A percentile compares a stretch with the other conserved stretches of the same genome.
These are phyloP conservation scores for Torrubiella hemipterigena DNA, from an alignment of 2,329 filamentous ascomycete species.

Conservation along the genomic window DNA sequence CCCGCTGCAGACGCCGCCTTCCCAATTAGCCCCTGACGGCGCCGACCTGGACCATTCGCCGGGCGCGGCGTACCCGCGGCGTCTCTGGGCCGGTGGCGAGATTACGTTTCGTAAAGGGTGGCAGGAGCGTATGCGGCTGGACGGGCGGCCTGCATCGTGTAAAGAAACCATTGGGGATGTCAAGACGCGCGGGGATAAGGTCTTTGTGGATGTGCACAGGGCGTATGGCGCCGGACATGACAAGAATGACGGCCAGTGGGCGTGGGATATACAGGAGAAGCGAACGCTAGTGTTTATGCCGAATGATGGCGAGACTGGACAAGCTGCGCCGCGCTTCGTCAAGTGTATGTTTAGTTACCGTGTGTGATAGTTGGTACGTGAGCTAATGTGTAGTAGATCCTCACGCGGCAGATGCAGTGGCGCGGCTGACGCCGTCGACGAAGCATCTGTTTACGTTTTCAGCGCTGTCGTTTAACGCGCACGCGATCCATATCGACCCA, in stretches of 20 bases:
- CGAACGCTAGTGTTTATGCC: conserved; percentile 42
- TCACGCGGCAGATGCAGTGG: not conserved
- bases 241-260: not conserved
- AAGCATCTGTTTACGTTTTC: conserved; percentile 81
- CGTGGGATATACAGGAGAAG: conserved; percentile 29
- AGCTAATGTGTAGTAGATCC: not conserved
- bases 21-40: conserved; percentile 63
- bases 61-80: conserved; percentile 55
- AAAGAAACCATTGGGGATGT: conserved; percentile 32
- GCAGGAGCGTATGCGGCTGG: conserved; percentile 20
- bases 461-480: conserved; percentile 83
- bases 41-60: conserved; percentile 73
- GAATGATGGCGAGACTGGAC: conserved; percentile 13
- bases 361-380: not conserved
- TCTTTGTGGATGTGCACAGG: conserved; percentile 40
- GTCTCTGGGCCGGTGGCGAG: conserved; percentile 82
- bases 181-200: conserved; percentile 24
- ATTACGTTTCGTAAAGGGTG: conserved; percentile 38
- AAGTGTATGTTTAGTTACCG: conserved; percentile 14
- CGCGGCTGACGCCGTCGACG: conserved; percentile 51
- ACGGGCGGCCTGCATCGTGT: conserved; percentile 28
- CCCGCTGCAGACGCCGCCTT: conserved; percentile 52
- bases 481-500: conserved; percentile 76
- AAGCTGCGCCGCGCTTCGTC: conserved; percentile 11
- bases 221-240: conserved; percentile 24